Evolutionary conservation across 257 asterid genomes (phyloP).

Genomic region (Ocimum tenuiflorum): DNA sequence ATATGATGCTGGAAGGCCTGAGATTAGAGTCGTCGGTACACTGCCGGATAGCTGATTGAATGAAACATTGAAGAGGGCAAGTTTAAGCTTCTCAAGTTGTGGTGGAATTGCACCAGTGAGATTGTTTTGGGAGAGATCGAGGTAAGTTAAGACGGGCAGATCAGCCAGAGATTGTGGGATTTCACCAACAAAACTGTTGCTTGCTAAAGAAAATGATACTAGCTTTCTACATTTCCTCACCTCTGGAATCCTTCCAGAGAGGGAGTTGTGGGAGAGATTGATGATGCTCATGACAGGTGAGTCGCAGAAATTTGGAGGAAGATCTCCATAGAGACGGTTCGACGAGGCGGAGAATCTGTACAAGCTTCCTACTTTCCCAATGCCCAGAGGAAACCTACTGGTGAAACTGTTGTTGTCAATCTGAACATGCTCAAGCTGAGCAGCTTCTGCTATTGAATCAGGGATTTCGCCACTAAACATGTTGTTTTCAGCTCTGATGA

Average conservation of each 20-base stretch:
- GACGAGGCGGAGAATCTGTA: slow-evolving; percentile 72
- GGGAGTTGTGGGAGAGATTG: slow-evolving; percentile 57
- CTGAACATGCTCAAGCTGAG: slow-evolving; percentile 79
- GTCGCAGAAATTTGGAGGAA: slow-evolving; percentile 77
- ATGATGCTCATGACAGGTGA: slow-evolving; percentile 78
- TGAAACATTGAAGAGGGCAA: slow-evolving; percentile 75
- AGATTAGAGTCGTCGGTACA: slow-evolving; percentile 52
- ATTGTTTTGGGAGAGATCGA: slow-evolving; percentile 70
- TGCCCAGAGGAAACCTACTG: slow-evolving; percentile 49
- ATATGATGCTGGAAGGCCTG: slow-evolving; percentile 61
- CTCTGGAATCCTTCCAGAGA: slow-evolving; percentile 61
- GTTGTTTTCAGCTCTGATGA: slow-evolving; percentile 83
- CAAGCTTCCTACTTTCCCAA: slow-evolving; percentile 53
- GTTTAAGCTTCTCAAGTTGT: slow-evolving; percentile 61
- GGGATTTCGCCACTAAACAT: slow-evolving; percentile 67
- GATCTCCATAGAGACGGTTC: slow-evolving; percentile 61
- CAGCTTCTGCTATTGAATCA: slow-evolving; percentile 57
- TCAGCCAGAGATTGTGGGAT: slow-evolving; percentile 64
- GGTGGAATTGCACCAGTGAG: slow-evolving; percentile 65
- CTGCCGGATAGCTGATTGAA: slow-evolving; percentile 61
- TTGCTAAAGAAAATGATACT: slow-evolving; percentile 63
- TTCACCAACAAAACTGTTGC: slow-evolving; percentile 54
- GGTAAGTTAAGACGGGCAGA: slow-evolving; percentile 69
- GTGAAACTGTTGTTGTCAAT: slow-evolving; percentile 72
- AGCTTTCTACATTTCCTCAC: slow-evolving; percentile 57